Evolutionary conservation across 331 rosid genomes (phyloP), one percentile per base, ranked within the genome.

Genomic region (Quercus tomentella): DNA sequence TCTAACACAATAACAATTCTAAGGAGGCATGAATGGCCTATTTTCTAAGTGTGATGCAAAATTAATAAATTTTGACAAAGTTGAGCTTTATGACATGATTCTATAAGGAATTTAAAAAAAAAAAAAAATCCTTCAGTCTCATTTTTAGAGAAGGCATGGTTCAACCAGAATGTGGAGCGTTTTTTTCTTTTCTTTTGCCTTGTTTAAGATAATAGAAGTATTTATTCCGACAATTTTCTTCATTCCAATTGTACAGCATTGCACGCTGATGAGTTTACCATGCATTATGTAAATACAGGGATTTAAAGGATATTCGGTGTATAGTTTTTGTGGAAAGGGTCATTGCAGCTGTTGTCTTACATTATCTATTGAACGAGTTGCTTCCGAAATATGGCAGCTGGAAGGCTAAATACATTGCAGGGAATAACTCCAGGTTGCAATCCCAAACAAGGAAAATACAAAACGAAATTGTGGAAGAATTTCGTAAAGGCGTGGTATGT

Each of bases 301-400:
- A 20, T 45, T 70, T 89, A 23, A 80, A 85, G 61, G 89, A 87
- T 21, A 81, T 95, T 57, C 90, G 98, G 76, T 95, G 97, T 82
- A 89, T 95, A 77, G 81, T 95, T 71, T 95, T 95, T 79, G 97
- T 95, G 28, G 85, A 91, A 84, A 90, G 98, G 88, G 84, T 91
- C 51, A 67, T 92, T 72, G 77, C 97, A 58, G 96, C 97, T 22
- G 54, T 92, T 77, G 94, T 86, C 56, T 81, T 95, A 22, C 82
- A 84, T 30, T 72, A 79, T 55, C 80, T 95, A 23, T 74, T 95
- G 84, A 89, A 85, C 69, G 85, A 70, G 7, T 83, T 89, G 77
- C 97, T 92, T 82, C 91, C 96, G 7, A 85, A 80, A 79, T 56
- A 82, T 87, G 91, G 68, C 81, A 72, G 80, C 74, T 95, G 98